Percentiles rank a stretch among this genome's conserved stretches.
These are phyloP conservation scores for Yarrowia bubula DNA, from an alignment of 805 yeast genomes.

Conservation along the genomic window DNA sequence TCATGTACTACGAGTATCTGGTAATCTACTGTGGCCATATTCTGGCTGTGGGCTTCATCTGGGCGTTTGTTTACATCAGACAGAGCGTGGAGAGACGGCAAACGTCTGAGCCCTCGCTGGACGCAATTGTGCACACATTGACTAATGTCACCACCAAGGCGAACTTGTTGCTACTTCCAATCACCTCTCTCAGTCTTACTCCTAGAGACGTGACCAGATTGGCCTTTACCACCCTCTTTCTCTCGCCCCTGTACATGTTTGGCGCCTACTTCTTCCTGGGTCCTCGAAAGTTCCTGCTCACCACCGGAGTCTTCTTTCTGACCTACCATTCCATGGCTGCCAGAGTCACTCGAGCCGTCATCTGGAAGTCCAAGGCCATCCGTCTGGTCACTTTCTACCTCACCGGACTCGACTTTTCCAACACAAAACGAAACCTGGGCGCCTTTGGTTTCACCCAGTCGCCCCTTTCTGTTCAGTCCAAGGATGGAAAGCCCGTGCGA, in stretches of 20 bases:
- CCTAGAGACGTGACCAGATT: slow-evolving; percentile 76
- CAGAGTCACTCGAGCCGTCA: slow-evolving; percentile 72
- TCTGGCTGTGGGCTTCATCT: slow-evolving; percentile 48
- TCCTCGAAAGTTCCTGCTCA: slow-evolving; percentile 64
- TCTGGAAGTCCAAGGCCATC: slow-evolving; percentile 78
- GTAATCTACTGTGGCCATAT: slow-evolving; percentile 82
- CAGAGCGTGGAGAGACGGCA: slow-evolving; percentile 45
- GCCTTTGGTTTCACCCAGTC: slow-evolving; percentile 34
- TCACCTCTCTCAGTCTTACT: slow-evolving; percentile 66
- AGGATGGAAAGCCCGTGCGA: slow-evolving; percentile 54
- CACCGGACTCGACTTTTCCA: slow-evolving; percentile 76
- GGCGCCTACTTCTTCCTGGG: slow-evolving; percentile 64
- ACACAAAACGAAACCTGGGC: slow-evolving; percentile 42
- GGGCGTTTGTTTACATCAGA: slow-evolving; percentile 35
- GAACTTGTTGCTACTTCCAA: slow-evolving; percentile 76
- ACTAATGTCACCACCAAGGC: slow-evolving; percentile 72
- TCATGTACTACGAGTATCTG: slow-evolving; percentile 75
- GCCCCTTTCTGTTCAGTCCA: slow-evolving; percentile 35
- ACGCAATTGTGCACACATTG: slow-evolving; percentile 76
- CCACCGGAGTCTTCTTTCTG: slow-evolving; percentile 58
- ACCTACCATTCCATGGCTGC: slow-evolving; percentile 88
- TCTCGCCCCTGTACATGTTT: slow-evolving; percentile 80
- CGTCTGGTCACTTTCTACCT: slow-evolving; percentile 73
- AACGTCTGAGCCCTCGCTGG: slow-evolving; percentile 72
- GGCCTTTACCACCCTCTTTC: slow-evolving; percentile 75